Evolutionary conservation across 2,329 filamentous ascomycete species (phyloP).

Genomic region (Stemphylium lycopersici): DNA sequence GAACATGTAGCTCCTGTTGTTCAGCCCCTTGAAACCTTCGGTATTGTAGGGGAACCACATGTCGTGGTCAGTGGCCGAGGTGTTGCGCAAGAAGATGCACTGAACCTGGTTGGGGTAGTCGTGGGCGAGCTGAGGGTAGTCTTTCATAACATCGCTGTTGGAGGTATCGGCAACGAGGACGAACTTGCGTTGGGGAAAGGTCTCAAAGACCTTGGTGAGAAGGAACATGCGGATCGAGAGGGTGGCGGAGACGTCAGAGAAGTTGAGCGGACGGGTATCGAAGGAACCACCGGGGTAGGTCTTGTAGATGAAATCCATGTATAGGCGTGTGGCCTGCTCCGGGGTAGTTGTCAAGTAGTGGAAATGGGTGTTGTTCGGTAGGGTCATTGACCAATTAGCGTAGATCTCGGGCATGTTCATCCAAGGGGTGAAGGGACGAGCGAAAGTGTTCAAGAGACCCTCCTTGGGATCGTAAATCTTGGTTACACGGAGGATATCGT

Average conservation of each 20-base stretch:
- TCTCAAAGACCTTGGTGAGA: slow-evolving; percentile 74
- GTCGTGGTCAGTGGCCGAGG: slow-evolving; percentile 68
- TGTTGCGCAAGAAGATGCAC: slow-evolving; percentile 80
- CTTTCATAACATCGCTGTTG: slow-evolving; percentile 77
- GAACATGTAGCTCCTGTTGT: slow-evolving; percentile 77
- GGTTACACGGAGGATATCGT: slow-evolving; percentile 80
- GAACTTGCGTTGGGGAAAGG: slow-evolving; percentile 76
- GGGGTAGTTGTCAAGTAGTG: slow-evolving; percentile 83
- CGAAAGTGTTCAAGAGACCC: slow-evolving; percentile 78
- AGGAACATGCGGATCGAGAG: slow-evolving; percentile 73
- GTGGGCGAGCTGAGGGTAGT: slow-evolving; percentile 64
- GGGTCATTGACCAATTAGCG: slow-evolving; percentile 71
- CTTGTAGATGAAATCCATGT: slow-evolving; percentile 80
- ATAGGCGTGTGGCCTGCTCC: slow-evolving; percentile 76
- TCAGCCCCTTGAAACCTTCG: slow-evolving; percentile 69
- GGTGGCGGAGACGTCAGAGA: slow-evolving; percentile 75
- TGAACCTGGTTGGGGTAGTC: slow-evolving; percentile 74
- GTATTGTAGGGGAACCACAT: slow-evolving; percentile 80
- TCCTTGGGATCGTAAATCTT: slow-evolving; percentile 79
- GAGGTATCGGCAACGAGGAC: slow-evolving; percentile 77
- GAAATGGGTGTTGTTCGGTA: slow-evolving; percentile 71
- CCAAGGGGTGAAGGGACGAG: slow-evolving; percentile 72
- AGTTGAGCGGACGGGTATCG: slow-evolving; percentile 76
- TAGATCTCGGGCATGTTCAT: slow-evolving; percentile 82
- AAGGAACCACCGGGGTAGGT: slow-evolving; percentile 79